Percentiles rank a stretch among this genome's conserved stretches.
phyloP scores from a whole-genome alignment of 2,329 filamentous ascomycete genomes.

The Helotiales sp. region DNA sequence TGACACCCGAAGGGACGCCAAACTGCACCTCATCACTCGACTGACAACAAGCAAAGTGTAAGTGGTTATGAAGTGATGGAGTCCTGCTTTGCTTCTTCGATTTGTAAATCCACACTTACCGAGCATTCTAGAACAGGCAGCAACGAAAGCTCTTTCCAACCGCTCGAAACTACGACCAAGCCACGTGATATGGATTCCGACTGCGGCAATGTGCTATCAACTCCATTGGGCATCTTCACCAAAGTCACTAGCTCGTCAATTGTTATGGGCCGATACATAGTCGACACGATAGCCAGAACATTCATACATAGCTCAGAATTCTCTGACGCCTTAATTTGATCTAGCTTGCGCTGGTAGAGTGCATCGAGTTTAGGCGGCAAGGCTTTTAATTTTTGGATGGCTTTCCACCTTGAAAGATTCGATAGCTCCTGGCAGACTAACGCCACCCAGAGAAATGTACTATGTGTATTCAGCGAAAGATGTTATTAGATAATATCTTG shows the following conservation, averaged over 20 bases:
- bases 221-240: conserved; percentile 21
- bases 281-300: conserved; percentile 27
- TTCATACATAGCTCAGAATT: conserved; percentile 29
- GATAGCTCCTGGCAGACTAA: conserved; percentile 42
- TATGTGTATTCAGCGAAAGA: conserved; percentile 42
- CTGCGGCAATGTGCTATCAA: too few relatives aligned
- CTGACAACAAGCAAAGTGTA: too few relatives aligned
- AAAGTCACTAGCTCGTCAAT: conserved; percentile 33
- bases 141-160: too few relatives aligned
- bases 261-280: conserved; percentile 35
- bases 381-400: conserved; percentile 28
- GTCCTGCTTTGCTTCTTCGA: too few relatives aligned
- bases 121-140: too few relatives aligned
- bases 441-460: conserved; percentile 53
- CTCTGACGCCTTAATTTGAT: conserved; percentile 32
- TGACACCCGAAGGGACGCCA: too few relatives aligned
- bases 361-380: conserved; percentile 35
- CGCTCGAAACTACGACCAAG: too few relatives aligned
- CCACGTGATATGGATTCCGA: too few relatives aligned
- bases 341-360: conserved; percentile 40
- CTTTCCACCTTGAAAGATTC: conserved; percentile 28
- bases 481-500: background rate
- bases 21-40: too few relatives aligned
- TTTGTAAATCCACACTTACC: too few relatives aligned
- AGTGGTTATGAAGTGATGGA: too few relatives aligned